Base-by-base conservation (phyloP, 1,284 basidiomycete genomes). In the Cryptococcus jaspeensis region DNA sequence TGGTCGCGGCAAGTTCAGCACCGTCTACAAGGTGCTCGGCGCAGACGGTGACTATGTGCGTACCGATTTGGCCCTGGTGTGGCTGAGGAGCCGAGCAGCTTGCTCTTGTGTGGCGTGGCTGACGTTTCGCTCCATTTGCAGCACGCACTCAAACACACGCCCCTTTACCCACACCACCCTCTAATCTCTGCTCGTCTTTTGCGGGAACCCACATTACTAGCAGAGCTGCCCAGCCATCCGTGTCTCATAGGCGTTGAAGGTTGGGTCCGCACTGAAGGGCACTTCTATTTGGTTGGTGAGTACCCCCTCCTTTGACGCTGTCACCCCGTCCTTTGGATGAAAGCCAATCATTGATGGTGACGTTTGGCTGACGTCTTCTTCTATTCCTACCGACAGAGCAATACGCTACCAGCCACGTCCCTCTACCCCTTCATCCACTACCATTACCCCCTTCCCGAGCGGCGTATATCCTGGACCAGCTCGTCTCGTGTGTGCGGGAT, bases 101-200 rank as follows among this genome's bases (percentile, higher is more conserved):
- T 32, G 16, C 42, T 46, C 28, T n/a, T 39, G 13, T 50, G 41
- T 36, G n/a, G 45, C 25, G 11, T 6, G 25, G 25, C 25, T 58
- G 52, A 55, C 8, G 38, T 46, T 44, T n/a, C 4, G 55, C 32
- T 12, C 3, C 8, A 4, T 32, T 9, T 32, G 28, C 61, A 80
- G 78, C 81, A 77, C 62, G 82, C 82, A 0, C 74, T 84, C 65
- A 83, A 84, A 61, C 81, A 83, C 65, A 84, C 83, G 2, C 80
- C 82, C 3, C 73, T 84, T 18, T 80, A 82, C 56, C 80, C 81
- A 0, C 83, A 84, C 60, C 83, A 84, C 61, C 81, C 81, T 5
- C 72, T 84, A 23, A 83, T 84, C 52, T 78, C 82, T 2, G 79
- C 80, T 0, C 74, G 83, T 5, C 71, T 84, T 9, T 70, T 84